Percentiles rank a stretch among this genome's conserved stretches.
phyloP scores from a whole-genome alignment of 2,329 filamentous ascomycete genomes.

The Pseudogymnoascus sp. region DNA sequence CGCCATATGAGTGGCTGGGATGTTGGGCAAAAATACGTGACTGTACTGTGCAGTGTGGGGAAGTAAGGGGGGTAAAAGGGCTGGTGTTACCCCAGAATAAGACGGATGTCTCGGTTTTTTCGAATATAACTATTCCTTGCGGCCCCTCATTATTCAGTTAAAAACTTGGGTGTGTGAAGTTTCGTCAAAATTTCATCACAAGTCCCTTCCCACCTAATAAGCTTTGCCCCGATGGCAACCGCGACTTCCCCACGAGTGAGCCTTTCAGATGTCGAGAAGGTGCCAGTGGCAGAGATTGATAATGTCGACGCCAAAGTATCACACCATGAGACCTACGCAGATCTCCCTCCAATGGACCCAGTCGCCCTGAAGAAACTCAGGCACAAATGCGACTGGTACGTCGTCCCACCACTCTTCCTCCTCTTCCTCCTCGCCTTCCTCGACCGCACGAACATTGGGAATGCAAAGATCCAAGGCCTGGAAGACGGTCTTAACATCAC shows the following conservation, averaged over 20 bases:
- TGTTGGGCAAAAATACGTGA: neutral
- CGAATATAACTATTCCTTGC: neutral
- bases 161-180: neutral
- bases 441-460: conserved; percentile 73
- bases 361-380: conserved; percentile 15
- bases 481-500: conserved; percentile 53
- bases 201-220: neutral
- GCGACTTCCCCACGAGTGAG: neutral
- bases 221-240: neutral
- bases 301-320: neutral
- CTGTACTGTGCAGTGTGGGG: neutral
- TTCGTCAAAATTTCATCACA: neutral
- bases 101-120: neutral
- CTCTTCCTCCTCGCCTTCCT: conserved; percentile 70
- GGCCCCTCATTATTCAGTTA: neutral
- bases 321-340: neutral
- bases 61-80: neutral
- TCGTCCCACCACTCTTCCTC: conserved; percentile 40
- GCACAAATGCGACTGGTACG: conserved; percentile 18
- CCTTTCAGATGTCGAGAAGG: neutral
- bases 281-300: neutral
- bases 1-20: neutral
- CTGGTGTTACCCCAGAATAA: neutral
- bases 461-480: conserved; percentile 54
- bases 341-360: conserved; percentile 10